phyloP scores from a whole-genome alignment of 2,329 filamentous ascomycete species.

The Ascochyta pisi region DNA sequence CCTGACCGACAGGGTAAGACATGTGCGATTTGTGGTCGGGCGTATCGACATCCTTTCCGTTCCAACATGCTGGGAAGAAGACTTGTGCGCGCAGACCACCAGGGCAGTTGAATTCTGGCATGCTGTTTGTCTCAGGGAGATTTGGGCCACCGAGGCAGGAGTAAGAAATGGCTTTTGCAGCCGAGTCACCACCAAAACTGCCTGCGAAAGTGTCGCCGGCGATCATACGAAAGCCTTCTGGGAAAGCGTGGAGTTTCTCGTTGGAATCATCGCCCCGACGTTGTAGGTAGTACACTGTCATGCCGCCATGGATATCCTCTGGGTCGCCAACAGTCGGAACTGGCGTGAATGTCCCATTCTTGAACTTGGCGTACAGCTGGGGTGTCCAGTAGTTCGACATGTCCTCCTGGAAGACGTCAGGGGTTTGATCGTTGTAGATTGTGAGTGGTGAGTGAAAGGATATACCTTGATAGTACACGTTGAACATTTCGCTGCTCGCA shows the following conservation, averaged over 20 bases:
- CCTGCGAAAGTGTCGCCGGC: constrained; percentile 69
- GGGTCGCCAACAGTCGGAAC: constrained; percentile 65
- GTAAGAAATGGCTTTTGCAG: constrained; percentile 61
- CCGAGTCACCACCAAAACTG: constrained; percentile 56
- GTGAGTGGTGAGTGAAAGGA: too few species aligned
- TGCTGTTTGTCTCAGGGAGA: constrained; percentile 57
- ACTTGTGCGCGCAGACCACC: constrained; percentile 69
- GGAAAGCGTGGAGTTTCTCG: constrained; percentile 73
- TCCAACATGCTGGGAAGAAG: constrained; percentile 78
- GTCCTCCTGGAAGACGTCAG: constrained; percentile 22
- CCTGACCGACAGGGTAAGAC: constrained; percentile 61
- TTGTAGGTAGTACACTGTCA: constrained; percentile 76
- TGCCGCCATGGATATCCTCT: constrained; percentile 60
- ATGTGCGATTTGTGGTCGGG: constrained; percentile 68
- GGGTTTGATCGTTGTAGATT: not conserved
- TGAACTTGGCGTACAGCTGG: constrained; percentile 67
- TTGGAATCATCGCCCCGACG: constrained; percentile 58
- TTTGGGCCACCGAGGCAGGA: constrained; percentile 60
- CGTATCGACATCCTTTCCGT: constrained; percentile 65
- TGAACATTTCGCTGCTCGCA: constrained; percentile 69
- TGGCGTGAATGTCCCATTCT: constrained; percentile 58
- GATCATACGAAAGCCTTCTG: constrained; percentile 73
- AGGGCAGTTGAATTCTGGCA: constrained; percentile 72
- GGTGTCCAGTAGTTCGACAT: constrained; percentile 79
- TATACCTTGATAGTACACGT: constrained; percentile 68